These are phyloP conservation scores for Diaporthe sp. DNA, from an alignment of 2,329 filamentous ascomycete species.

Conservation along the genomic window DNA sequence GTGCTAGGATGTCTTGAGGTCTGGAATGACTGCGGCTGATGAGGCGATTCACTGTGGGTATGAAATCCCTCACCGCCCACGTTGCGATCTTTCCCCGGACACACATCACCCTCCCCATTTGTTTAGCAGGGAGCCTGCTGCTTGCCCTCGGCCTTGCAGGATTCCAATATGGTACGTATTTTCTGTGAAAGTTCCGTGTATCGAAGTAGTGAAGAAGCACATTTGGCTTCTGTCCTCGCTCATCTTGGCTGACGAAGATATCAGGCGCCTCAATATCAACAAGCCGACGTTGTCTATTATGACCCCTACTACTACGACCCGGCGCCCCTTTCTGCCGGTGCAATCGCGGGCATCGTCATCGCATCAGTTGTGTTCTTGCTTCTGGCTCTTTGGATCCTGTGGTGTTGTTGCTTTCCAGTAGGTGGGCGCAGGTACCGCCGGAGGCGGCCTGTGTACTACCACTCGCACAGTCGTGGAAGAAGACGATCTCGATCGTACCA, in stretches of 20 bases:
- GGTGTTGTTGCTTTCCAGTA: conserved; percentile 11
- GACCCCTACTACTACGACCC: conserved; percentile 6
- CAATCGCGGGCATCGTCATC: background rate
- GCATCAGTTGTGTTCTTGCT: conserved; percentile 7
- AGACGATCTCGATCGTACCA: conserved; percentile 2
- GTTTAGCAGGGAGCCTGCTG: background rate
- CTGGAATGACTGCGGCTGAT: background rate
- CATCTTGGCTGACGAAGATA: background rate
- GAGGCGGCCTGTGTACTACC: conserved; percentile 4
- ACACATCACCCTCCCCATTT: background rate
- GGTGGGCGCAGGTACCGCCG: conserved; percentile 1
- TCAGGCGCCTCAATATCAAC: conserved; percentile 13
- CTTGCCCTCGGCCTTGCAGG: background rate
- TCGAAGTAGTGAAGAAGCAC: background rate
- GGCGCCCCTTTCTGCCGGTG: background rate
- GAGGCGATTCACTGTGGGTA: background rate
- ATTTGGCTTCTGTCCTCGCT: background rate
- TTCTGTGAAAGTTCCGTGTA: background rate
- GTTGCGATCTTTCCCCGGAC: background rate
- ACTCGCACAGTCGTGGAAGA: conserved; percentile 1
- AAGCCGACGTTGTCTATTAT: conserved; percentile 13
- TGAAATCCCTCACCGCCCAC: background rate
- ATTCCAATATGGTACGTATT: background rate
- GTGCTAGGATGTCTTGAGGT: background rate
- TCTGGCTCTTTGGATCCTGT: conserved; percentile 1